Base-by-base conservation (phyloP, 2,329 filamentous ascomycete genomes). In the Endoconidiophora laricicola region DNA sequence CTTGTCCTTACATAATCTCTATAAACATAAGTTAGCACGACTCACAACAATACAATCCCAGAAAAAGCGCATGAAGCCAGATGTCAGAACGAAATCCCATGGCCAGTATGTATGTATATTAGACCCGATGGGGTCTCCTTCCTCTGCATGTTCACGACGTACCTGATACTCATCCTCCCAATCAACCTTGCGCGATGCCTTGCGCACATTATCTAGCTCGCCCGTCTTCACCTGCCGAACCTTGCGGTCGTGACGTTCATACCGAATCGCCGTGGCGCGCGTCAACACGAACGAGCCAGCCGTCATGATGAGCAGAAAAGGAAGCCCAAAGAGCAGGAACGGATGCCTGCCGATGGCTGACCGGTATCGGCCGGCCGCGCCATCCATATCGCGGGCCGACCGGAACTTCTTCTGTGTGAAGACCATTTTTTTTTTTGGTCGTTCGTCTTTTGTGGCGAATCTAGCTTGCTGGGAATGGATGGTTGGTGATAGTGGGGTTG, bases 281-380 rank as follows among this genome's bases (percentile, higher is more conserved):
- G 91, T 96, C 45, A 98, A 74, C 58, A 94, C 83, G 65, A 98
- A 98, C 2, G 86, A 94, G 0, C 87, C 90, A 1, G 82, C 86
- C 23, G 98, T 78, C 61, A 98, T 94, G 52, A 94, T 81, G 51
- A 77, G 69, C 57, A 98, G 76, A 65, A 98, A 98, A 0, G 91
- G 93, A 3, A 98, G 73, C 2, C 93, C 93, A 62, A 98, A 98
- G 55, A 94, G 77, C 24, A 87, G 69, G 64, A 98, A 98, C 1
- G 91, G 93, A 59, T 84, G 86, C 60, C 74, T 81, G 52, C 77
- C 72, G 57, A 98, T 77, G 53, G 76, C 65, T 29, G 74, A 69
- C 52, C 91, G 84, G 69, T 98, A 98, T 55, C 72, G 72, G 52
- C 81, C 75, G 46, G 83, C 85, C 57, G 94, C 67, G 9, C 74